Percentiles rank a stretch among this genome's conserved stretches.
These are phyloP conservation scores for Fusarium burgessii DNA, from an alignment of 2,329 filamentous ascomycete genomes.

Conservation along the genomic window DNA sequence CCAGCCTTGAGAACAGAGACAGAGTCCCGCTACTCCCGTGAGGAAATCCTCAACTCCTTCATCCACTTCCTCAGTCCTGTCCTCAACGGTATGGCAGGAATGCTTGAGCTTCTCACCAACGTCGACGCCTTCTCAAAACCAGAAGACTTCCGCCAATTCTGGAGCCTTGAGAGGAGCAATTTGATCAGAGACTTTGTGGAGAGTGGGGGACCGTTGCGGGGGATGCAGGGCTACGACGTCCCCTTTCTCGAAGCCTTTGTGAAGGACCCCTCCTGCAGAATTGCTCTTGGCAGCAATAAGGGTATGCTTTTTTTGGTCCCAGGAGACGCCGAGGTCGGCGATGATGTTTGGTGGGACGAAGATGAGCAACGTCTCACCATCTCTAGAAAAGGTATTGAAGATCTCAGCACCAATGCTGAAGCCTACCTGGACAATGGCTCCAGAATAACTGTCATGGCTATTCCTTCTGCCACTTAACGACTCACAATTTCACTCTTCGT, in stretches of 20 bases:
- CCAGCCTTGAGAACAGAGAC: constrained; percentile 32
- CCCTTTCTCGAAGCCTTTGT: constrained; percentile 45
- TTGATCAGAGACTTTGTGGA: constrained; percentile 51
- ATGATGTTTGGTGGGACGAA: constrained; percentile 45
- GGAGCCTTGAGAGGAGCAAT: constrained; percentile 51
- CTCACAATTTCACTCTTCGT: background rate
- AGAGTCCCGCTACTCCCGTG: constrained; percentile 37
- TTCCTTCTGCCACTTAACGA: constrained; percentile 41
- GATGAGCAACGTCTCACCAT: constrained; percentile 37
- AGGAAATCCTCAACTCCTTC: constrained; percentile 50
- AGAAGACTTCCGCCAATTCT: constrained; percentile 52
- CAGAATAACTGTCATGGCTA: constrained; percentile 38
- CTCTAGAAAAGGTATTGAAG: constrained; percentile 37
- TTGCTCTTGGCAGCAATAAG: constrained; percentile 45
- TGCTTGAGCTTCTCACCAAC: constrained; percentile 49
- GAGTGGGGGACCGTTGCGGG: constrained; percentile 41
- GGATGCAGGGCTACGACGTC: constrained; percentile 45
- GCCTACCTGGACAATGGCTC: constrained; percentile 40
- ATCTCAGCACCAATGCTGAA: constrained; percentile 30
- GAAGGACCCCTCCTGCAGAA: constrained; percentile 43
- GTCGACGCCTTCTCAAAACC: constrained; percentile 50
- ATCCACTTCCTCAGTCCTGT: constrained; percentile 49
- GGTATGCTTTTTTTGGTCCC: constrained; percentile 46
- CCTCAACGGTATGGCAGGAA: constrained; percentile 52
- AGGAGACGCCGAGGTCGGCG: constrained; percentile 45